These are phyloP conservation scores for Populus davidiana DNA, from an alignment of 345 rosid species.

Conservation along the genomic window DNA sequence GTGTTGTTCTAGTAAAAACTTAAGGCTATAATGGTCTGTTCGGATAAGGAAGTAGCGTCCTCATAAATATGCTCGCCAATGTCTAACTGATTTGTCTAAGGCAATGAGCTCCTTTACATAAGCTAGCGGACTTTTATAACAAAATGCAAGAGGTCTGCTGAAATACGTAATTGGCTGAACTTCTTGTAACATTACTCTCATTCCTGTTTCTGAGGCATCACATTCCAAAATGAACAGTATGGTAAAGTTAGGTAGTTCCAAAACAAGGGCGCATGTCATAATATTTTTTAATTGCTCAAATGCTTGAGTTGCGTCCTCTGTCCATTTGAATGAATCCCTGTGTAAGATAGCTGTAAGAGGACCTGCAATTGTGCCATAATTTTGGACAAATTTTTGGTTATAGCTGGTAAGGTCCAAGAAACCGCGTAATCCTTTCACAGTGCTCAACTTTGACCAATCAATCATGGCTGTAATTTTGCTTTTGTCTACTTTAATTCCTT, in stretches of 20 bases:
- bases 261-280: no score
- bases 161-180: not conserved
- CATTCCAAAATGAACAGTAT: not conserved
- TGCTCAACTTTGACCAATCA: rapidly evolving
- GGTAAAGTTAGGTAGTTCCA: not conserved
- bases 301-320: no score
- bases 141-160: not conserved
- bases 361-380: not conserved
- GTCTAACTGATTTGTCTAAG: rapidly evolving
- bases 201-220: not conserved
- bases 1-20: no score
- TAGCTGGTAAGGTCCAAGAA: not conserved
- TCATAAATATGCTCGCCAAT: no score
- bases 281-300: no score
- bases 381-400: not conserved
- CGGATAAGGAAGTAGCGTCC: no score
- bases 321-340: no score
- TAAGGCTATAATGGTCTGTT: no score
- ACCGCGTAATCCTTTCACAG: rapidly evolving
- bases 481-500: no score
- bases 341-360: no score
- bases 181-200: not conserved
- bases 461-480: not conserved
- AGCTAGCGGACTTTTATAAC: no score
- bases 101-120: not conserved